These are phyloP conservation scores for Lasiodiplodia gonubiensis DNA, from an alignment of 2,329 filamentous ascomycete species.

Conservation along the genomic window DNA sequence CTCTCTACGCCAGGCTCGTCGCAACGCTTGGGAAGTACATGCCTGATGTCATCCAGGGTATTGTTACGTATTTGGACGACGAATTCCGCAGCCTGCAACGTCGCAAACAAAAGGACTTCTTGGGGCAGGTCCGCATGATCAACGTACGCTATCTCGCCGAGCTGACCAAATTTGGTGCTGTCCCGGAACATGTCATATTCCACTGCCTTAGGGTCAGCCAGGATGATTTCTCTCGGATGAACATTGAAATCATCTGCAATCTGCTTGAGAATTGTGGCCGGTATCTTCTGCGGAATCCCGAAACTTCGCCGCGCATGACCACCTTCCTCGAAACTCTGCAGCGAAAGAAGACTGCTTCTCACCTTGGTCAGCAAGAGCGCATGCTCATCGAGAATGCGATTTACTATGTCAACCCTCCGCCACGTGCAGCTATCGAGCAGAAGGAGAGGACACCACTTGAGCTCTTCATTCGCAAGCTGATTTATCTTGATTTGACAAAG, in stretches of 20 bases:
- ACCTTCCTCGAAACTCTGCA: constrained; percentile 94
- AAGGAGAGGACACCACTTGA: constrained; percentile 95
- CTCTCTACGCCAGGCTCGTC: constrained; percentile 88
- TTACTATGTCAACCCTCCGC: constrained; percentile 96
- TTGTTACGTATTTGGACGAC: constrained; percentile 91
- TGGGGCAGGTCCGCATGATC: constrained; percentile 88
- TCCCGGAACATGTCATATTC: constrained; percentile 98
- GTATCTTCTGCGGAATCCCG: constrained; percentile 88
- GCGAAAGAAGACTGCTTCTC: constrained; percentile 93
- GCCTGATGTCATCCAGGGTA: constrained; percentile 87
- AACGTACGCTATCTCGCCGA: constrained; percentile 98
- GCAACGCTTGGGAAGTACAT: constrained; percentile 94
- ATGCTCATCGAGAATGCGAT: constrained; percentile 99
- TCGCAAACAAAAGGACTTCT: constrained; percentile 96
- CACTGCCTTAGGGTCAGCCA: constrained; percentile 97
- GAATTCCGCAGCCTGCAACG: constrained; percentile 96
- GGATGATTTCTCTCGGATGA: constrained; percentile 98
- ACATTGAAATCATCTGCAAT: constrained; percentile 98
- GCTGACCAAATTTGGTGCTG: constrained; percentile 95
- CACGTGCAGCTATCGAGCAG: constrained; percentile 91
- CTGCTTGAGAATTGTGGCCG: constrained; percentile 95
- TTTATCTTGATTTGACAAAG: constrained; percentile 93
- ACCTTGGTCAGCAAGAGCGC: constrained; percentile 92
- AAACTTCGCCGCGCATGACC: constrained; percentile 90
- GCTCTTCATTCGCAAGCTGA: constrained; percentile 86